These are phyloP conservation scores for Fragaria iinumae DNA, from an alignment of 306 rosid species.

Conservation along the genomic window DNA sequence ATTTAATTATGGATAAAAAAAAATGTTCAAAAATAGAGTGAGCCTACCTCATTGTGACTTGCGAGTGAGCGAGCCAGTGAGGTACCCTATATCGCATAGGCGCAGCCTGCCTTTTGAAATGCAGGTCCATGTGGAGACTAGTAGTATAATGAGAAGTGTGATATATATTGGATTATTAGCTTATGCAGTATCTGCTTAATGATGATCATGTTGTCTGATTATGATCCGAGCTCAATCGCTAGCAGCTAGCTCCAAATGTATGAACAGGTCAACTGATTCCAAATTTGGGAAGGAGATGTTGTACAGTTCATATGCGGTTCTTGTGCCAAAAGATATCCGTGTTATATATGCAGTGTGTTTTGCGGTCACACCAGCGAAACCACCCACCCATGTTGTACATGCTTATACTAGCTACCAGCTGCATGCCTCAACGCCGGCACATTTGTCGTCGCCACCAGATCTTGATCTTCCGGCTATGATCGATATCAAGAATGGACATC, in stretches of 20 bases:
- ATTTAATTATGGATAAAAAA: too few relatives aligned
- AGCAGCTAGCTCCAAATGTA: background rate
- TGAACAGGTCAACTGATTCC: background rate
- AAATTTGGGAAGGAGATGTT: too few relatives aligned
- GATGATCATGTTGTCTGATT: background rate
- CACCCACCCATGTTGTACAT: background rate
- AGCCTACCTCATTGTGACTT: too few relatives aligned
- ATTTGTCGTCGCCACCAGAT: too few relatives aligned
- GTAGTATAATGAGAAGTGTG: background rate
- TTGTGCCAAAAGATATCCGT: background rate
- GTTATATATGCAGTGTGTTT: background rate
- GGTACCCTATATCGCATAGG: too few relatives aligned
- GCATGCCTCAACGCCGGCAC: background rate
- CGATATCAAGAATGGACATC: background rate
- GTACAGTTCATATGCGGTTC: background rate
- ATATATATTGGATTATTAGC: background rate
- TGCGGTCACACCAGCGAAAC: background rate
- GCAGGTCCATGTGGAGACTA: too few relatives aligned
- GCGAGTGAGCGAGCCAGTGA: too few relatives aligned
- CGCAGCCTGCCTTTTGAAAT: too few relatives aligned
- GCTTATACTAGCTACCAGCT: background rate
- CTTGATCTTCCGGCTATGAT: background rate
- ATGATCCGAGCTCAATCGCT: background rate
- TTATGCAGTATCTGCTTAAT: too few relatives aligned
- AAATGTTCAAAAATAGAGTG: too few relatives aligned